Percentiles rank a stretch among this genome's conserved stretches.
Evolutionary conservation across 2,329 filamentous ascomycete species (phyloP).

Genomic region (Ceratocystis ficicola): DNA sequence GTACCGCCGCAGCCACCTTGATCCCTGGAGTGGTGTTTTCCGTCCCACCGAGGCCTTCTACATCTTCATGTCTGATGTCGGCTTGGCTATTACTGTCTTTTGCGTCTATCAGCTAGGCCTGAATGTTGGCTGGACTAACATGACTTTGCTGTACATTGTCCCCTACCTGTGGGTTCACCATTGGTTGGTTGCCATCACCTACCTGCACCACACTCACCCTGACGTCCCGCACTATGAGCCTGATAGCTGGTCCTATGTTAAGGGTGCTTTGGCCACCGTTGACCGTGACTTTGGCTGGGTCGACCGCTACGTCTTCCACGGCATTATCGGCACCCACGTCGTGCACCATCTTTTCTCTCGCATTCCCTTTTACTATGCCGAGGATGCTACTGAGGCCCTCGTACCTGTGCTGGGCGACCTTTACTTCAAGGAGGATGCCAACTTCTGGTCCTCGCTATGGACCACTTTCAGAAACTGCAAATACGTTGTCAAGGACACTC

Average conservation of each 20-base stretch:
- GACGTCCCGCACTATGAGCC: constrained; percentile 46
- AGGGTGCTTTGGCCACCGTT: constrained; percentile 50
- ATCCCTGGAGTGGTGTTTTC: constrained; percentile 50
- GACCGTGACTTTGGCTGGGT: constrained; percentile 55
- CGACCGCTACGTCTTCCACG: constrained; percentile 53
- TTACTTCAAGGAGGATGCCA: constrained; percentile 37
- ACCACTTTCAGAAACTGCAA: constrained; percentile 37
- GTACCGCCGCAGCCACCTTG: constrained; percentile 45
- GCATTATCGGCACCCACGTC: constrained; percentile 53
- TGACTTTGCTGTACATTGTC: constrained; percentile 47
- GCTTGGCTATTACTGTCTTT: constrained; percentile 40
- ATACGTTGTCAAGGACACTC: constrained; percentile 32
- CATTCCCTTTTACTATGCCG: constrained; percentile 38
- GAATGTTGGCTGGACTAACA: constrained; percentile 34
- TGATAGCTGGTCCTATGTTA: constrained; percentile 48
- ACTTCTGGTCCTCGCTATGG: constrained; percentile 37
- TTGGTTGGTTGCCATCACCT: constrained; percentile 64
- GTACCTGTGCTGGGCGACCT: constrained; percentile 43
- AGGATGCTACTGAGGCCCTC: constrained; percentile 47
- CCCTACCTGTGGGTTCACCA: constrained; percentile 61
- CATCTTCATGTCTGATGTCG: constrained; percentile 49
- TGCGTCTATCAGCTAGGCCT: constrained; percentile 44
- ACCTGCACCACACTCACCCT: constrained; percentile 53
- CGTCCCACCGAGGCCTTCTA: constrained; percentile 43
- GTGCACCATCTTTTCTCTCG: constrained; percentile 49